phyloP scores from a whole-genome alignment of 108 stramenopile species.

The Cyclotella atomus region DNA sequence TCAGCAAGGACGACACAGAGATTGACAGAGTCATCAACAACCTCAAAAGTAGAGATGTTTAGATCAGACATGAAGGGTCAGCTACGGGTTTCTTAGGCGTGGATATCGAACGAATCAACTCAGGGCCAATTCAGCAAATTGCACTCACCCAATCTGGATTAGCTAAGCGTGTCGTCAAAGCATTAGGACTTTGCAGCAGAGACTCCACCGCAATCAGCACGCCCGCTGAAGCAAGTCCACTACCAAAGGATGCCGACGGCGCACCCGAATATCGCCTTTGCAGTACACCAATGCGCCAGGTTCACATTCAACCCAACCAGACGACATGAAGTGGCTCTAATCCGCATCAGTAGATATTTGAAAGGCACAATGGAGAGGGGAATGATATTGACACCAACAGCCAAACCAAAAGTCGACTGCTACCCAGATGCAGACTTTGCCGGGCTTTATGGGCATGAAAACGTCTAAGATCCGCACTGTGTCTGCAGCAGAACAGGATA shows the following conservation, averaged over 20 bases:
- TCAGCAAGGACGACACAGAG: neutral
- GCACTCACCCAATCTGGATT: neutral
- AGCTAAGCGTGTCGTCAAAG: neutral
- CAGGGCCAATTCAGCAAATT: neutral
- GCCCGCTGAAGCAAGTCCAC: neutral
- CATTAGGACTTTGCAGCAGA: neutral
- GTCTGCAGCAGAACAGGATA: neutral
- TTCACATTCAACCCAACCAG: neutral
- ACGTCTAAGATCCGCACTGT: neutral
- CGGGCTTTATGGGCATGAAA: neutral
- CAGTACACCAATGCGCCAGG: neutral
- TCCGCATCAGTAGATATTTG: neutral
- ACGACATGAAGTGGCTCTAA: neutral
- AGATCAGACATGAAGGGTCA: neutral
- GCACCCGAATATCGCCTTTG: neutral
- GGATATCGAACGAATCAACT: neutral
- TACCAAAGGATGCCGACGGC: neutral
- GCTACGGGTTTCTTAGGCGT: neutral
- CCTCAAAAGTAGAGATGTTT: neutral
- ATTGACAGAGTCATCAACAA: neutral
- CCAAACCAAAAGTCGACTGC: neutral
- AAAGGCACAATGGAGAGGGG: neutral
- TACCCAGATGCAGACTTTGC: slow-evolving; percentile 3
- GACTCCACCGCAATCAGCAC: neutral
- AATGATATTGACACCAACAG: neutral